A percentile compares a stretch with the other conserved stretches of the same genome.
phyloP scores from a whole-genome alignment of 371 early-diverging fungal genomes.

The Paraphysoderma sedebokerense region DNA sequence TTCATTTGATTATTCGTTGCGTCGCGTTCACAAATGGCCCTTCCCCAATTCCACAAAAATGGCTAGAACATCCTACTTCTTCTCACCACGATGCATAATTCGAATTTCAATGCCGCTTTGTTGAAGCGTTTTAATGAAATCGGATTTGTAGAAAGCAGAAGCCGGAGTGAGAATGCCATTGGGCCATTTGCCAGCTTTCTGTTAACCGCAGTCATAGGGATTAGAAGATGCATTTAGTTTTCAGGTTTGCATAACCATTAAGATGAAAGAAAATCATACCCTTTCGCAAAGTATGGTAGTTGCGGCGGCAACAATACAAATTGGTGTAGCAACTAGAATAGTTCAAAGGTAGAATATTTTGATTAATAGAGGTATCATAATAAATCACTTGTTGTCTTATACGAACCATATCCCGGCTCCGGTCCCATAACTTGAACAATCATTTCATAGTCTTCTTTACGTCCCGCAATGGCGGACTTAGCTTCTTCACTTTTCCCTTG shows the following conservation, averaged over 20 bases:
- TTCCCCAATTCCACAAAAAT: no score
- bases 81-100: no score
- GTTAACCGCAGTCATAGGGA: no score
- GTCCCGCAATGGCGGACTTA: no score
- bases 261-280: no score
- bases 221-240: no score
- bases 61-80: no score
- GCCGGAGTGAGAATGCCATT: constrained; percentile 40
- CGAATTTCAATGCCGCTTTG: constrained; percentile 31
- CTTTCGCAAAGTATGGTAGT: neutral
- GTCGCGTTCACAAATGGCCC: no score
- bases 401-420: neutral
- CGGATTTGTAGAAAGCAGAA: constrained; percentile 37
- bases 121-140: constrained; percentile 28
- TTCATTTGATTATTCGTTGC: no score
- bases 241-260: no score
- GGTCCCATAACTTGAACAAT: neutral
- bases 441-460: neutral
- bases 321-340: neutral
- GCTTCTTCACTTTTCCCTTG: constrained; percentile 17
- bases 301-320: neutral
- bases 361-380: neutral
- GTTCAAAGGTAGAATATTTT: neutral
- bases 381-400: neutral
- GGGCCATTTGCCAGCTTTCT: constrained; percentile 22